Percentiles rank a stretch among this genome's conserved stretches.
Evolutionary conservation across 768 basidiomycete species (phyloP).

Genomic region (Phaffia australis): DNA sequence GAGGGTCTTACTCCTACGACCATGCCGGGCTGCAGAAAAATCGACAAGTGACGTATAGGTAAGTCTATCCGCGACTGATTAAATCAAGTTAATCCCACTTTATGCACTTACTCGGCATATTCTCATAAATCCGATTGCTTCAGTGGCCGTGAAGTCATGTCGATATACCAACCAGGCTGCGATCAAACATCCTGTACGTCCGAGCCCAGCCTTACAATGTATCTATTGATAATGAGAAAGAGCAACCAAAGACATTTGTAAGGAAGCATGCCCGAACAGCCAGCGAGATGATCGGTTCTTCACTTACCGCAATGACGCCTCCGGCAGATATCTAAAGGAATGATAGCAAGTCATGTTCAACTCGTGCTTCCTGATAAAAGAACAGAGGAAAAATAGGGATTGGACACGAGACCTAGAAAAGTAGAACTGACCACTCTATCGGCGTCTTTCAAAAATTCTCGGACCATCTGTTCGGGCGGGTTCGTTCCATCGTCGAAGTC

Average conservation of each 20-base stretch:
- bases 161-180: slow-evolving; percentile 43
- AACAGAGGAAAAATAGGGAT: no score
- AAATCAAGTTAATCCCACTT: neutral
- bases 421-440: neutral
- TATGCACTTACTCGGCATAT: slow-evolving; percentile 85
- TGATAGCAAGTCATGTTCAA: no score
- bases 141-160: slow-evolving; percentile 75
- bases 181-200: slow-evolving; percentile 89
- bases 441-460: slow-evolving; percentile 21
- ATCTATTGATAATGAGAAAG: slow-evolving; percentile 9
- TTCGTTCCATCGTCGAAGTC: slow-evolving; percentile 99
- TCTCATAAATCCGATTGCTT: slow-evolving; percentile 97
- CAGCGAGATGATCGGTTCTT: neutral
- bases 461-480: slow-evolving; percentile 41
- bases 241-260: neutral
- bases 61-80: neutral
- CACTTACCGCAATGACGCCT: slow-evolving; percentile 18
- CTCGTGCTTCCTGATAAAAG: no score
- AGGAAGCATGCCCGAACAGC: neutral
- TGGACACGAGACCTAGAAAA: no score
- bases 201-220: slow-evolving; percentile 92
- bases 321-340: neutral
- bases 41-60: no score
- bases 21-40: slow-evolving; percentile 17
- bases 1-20: slow-evolving; percentile 14